Evolutionary conservation across 2,329 filamentous ascomycete genomes (phyloP).

Genomic region (Akanthomyces dipterigenus): DNA sequence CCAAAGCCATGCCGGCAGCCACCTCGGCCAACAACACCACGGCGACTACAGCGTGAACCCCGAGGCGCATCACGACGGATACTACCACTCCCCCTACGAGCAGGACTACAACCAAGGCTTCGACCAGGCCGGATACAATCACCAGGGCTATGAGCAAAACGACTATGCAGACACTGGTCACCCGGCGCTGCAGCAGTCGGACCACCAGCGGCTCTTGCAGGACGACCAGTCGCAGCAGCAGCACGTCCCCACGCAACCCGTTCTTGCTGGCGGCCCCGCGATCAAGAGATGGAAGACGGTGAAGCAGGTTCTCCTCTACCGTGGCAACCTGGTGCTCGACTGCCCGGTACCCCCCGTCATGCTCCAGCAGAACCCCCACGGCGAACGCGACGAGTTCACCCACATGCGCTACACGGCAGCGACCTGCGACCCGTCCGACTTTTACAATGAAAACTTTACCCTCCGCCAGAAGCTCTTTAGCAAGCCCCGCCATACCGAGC

Average conservation of each 20-base stretch:
- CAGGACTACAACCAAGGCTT: constrained; percentile 48
- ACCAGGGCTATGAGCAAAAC: constrained; percentile 14
- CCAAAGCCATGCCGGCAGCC: background rate
- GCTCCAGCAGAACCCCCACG: constrained; percentile 81
- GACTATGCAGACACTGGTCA: constrained; percentile 67
- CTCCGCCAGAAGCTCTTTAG: constrained; percentile 86
- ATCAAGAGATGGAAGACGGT: constrained; percentile 96
- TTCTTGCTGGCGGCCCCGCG: constrained; percentile 37
- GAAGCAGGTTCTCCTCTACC: constrained; percentile 95
- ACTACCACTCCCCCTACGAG: constrained; percentile 78
- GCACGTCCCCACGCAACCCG: constrained; percentile 33
- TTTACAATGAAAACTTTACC: constrained; percentile 84
- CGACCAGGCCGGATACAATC: constrained; percentile 28
- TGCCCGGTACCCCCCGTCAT: constrained; percentile 89
- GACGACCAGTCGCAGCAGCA: constrained; percentile 34
- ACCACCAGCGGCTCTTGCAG: constrained; percentile 38
- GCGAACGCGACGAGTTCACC: constrained; percentile 84
- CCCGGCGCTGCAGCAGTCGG: constrained; percentile 66
- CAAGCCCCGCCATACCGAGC: constrained; percentile 84
- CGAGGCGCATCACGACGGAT: constrained; percentile 59
- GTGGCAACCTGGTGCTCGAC: constrained; percentile 93
- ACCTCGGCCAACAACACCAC: constrained; percentile 26
- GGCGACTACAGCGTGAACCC: constrained; percentile 40
- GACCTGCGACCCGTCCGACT: constrained; percentile 85
- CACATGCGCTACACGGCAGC: constrained; percentile 93